These are phyloP conservation scores for Priceomyces carsonii DNA, from an alignment of 805 yeast genomes.

Conservation along the genomic window DNA sequence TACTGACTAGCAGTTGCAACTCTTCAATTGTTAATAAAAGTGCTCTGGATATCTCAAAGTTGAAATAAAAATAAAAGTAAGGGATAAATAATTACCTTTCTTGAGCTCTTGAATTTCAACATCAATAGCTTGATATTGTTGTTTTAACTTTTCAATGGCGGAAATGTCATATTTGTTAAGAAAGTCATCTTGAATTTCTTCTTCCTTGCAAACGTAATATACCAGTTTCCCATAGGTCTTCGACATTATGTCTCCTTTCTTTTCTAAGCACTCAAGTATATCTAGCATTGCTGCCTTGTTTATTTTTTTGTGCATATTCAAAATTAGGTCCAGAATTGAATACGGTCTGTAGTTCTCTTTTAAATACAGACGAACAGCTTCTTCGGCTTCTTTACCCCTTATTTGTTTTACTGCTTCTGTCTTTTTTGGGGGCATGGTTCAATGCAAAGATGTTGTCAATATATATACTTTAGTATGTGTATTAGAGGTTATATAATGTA, in stretches of 20 bases:
- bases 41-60: no score
- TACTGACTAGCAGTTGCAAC: not conserved
- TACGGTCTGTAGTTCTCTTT: conserved; percentile 49
- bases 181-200: conserved; percentile 7
- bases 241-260: conserved; percentile 29
- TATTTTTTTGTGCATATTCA: conserved; percentile 44
- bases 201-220: conserved; percentile 44
- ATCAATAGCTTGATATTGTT: no score
- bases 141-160: conserved; percentile 7
- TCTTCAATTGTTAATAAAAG: conserved; percentile 5
- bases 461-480: not conserved
- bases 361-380: conserved; percentile 36
- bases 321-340: conserved; percentile 45
- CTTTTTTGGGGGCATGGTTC: conserved; percentile 6
- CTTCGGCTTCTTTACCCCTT: conserved; percentile 25
- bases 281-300: conserved; percentile 32
- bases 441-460: not conserved
- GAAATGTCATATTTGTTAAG: not conserved
- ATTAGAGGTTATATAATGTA: no score
- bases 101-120: conserved; percentile 1
- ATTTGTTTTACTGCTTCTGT: not conserved
- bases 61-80: no score
- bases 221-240: conserved; percentile 47
- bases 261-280: conserved; percentile 36
- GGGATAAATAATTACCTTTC: conserved; percentile 5